phyloP scores from a whole-genome alignment of 805 yeast genomes.

The Huiozyma naganishii region DNA sequence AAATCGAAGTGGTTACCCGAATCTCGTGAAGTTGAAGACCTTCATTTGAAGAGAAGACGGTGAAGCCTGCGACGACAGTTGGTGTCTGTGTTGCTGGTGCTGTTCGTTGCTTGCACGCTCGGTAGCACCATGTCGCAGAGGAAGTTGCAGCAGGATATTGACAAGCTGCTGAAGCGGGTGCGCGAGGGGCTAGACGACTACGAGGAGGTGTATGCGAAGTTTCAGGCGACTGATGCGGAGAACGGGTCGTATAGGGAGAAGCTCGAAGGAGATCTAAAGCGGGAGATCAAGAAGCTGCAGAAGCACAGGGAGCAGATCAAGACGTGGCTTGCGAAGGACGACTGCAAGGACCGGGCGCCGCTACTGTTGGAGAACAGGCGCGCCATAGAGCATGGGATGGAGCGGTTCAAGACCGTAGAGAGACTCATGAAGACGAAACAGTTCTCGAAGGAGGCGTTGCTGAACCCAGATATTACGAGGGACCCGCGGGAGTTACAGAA shows the following conservation, averaged over 20 bases:
- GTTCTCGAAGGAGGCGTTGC: slow-evolving; percentile 84
- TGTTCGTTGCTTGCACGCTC: too few species aligned
- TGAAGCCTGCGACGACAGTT: neutral
- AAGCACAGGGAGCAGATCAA: slow-evolving; percentile 91
- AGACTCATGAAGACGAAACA: slow-evolving; percentile 90
- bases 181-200: slow-evolving; percentile 82
- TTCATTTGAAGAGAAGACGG: neutral
- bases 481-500: slow-evolving; percentile 79
- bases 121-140: slow-evolving; percentile 33
- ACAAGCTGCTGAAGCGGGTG: slow-evolving; percentile 84
- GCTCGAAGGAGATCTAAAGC: slow-evolving; percentile 81
- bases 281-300: slow-evolving; percentile 90
- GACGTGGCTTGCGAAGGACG: slow-evolving; percentile 86
- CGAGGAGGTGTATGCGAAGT: slow-evolving; percentile 77
- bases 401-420: slow-evolving; percentile 88
- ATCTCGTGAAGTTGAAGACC: neutral
- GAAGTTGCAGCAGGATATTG: slow-evolving; percentile 61
- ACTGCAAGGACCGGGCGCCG: slow-evolving; percentile 79
- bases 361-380: slow-evolving; percentile 62
- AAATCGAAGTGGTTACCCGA: too few species aligned
- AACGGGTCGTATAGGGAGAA: slow-evolving; percentile 87
- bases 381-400: slow-evolving; percentile 75
- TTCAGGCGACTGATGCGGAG: slow-evolving; percentile 53
- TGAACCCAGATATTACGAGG: slow-evolving; percentile 45
- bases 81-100: neutral